These are phyloP conservation scores for Gilbertella persicaria DNA, from an alignment of 371 early-diverging fungal genomes.

Conservation along the genomic window DNA sequence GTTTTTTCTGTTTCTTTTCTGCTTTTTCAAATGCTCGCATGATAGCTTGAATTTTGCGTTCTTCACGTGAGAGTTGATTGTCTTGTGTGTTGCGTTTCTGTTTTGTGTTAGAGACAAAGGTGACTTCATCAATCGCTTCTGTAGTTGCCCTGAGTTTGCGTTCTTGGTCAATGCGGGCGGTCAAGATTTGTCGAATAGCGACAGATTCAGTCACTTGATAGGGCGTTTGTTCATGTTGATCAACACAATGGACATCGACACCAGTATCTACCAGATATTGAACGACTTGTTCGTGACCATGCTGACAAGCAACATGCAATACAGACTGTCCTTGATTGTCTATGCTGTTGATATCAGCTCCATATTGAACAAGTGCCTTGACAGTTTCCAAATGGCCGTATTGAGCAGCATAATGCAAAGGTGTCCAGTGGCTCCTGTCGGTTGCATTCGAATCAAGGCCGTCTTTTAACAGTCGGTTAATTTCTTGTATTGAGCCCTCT, in stretches of 20 bases:
- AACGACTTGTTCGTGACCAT: slow-evolving; percentile 61
- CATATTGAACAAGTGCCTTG: slow-evolving; percentile 64
- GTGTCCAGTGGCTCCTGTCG: slow-evolving; percentile 72
- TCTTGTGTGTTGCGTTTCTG: slow-evolving; percentile 25
- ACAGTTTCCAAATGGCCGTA: slow-evolving; percentile 67
- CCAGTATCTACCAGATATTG: slow-evolving; percentile 64
- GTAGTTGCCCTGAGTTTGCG: slow-evolving; percentile 38
- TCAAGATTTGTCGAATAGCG: slow-evolving; percentile 28
- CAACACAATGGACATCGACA: slow-evolving; percentile 59
- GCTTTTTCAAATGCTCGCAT: slow-evolving; percentile 32
- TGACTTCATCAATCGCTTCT: slow-evolving; percentile 37
- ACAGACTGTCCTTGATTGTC: slow-evolving; percentile 62
- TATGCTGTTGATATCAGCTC: slow-evolving; percentile 66
- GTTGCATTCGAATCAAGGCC: slow-evolving; percentile 78
- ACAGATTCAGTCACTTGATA: slow-evolving; percentile 52
- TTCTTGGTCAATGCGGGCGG: slow-evolving; percentile 43
- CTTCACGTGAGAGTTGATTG: slow-evolving; percentile 10
- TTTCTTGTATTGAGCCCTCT: slow-evolving; percentile 27
- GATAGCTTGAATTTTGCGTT: slow-evolving; percentile 36
- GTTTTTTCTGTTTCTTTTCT: slow-evolving; percentile 22
- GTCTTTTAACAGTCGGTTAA: slow-evolving; percentile 34
- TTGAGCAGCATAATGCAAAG: slow-evolving; percentile 81
- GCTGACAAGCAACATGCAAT: slow-evolving; percentile 39
- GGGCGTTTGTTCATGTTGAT: slow-evolving; percentile 55
- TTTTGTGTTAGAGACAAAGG: slow-evolving; percentile 40